These are phyloP conservation scores for Alternaria sp. DNA, from an alignment of 2,329 filamentous ascomycete species.

Conservation along the genomic window DNA sequence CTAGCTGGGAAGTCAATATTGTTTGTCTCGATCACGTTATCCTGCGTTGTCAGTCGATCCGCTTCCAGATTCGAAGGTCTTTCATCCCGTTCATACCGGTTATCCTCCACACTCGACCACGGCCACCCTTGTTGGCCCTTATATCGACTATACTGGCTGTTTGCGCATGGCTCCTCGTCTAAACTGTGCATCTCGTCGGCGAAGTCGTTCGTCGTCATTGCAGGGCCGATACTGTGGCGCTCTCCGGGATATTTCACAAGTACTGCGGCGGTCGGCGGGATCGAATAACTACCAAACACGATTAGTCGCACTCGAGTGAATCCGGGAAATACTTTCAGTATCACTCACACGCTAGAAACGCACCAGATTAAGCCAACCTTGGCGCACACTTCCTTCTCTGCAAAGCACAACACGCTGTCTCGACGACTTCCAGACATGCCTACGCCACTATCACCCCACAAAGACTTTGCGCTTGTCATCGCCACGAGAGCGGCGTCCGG, in stretches of 20 bases:
- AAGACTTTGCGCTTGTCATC: constrained; percentile 58
- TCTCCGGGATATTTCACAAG: neutral
- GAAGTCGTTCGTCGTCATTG: neutral
- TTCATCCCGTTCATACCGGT: neutral
- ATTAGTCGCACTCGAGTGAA: neutral
- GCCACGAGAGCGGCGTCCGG: constrained; percentile 73
- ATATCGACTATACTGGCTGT: neutral
- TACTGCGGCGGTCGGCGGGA: neutral
- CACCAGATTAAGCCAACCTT: neutral
- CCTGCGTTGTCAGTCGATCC: neutral
- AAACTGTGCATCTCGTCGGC: neutral
- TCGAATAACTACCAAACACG: neutral
- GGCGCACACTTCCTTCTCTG: neutral
- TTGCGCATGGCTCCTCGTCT: neutral
- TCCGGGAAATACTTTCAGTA: neutral
- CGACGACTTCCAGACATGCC: constrained; percentile 10
- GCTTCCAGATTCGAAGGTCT: neutral
- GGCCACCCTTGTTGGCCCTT: neutral
- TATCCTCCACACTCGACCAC: neutral
- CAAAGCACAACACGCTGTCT: neutral
- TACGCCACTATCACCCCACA: constrained; percentile 9
- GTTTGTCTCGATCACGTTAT: neutral
- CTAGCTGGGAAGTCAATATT: neutral
- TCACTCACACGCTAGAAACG: neutral
- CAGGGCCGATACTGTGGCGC: neutral